phyloP scores from a whole-genome alignment of 78 protist genomes.

The Dictyostelium citrinum region DNA sequence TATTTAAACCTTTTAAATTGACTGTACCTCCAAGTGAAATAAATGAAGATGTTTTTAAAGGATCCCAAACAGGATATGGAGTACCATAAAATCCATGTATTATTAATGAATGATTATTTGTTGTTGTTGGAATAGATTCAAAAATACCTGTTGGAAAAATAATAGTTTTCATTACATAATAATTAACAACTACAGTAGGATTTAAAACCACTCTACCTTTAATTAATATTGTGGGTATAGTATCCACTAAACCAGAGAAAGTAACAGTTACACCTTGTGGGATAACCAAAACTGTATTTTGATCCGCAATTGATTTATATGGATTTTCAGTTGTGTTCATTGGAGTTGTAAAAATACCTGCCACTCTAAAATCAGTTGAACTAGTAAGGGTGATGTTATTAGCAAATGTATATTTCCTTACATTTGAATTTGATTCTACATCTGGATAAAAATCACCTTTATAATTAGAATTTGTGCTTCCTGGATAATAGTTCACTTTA shows the following conservation, averaged over 20 bases:
- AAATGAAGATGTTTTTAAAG: not conserved
- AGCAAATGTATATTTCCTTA: not conserved
- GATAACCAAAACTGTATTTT: not conserved
- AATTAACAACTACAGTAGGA: not conserved
- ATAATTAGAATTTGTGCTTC: not conserved
- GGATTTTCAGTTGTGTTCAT: not conserved
- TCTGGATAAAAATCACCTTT: not conserved
- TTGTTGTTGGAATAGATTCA: not conserved
- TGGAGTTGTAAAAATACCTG: not conserved
- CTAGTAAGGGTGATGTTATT: not conserved
- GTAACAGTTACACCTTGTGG: not conserved
- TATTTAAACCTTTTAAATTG: not conserved
- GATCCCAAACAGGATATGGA: not conserved
- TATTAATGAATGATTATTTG: not conserved
- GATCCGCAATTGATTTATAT: not conserved
- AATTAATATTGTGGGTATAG: not conserved
- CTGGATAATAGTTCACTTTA: not conserved
- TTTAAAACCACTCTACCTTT: not conserved
- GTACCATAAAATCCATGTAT: not conserved
- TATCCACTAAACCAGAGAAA: not conserved
- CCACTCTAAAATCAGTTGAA: not conserved
- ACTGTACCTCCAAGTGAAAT: not conserved
- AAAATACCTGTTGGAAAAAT: not conserved
- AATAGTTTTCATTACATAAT: not conserved
- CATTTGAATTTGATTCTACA: not conserved